A percentile compares a stretch with the other conserved stretches of the same genome.
Evolutionary conservation across 345 rosid species (phyloP).

Genomic region (Rhodomyrtus tomentosa): DNA sequence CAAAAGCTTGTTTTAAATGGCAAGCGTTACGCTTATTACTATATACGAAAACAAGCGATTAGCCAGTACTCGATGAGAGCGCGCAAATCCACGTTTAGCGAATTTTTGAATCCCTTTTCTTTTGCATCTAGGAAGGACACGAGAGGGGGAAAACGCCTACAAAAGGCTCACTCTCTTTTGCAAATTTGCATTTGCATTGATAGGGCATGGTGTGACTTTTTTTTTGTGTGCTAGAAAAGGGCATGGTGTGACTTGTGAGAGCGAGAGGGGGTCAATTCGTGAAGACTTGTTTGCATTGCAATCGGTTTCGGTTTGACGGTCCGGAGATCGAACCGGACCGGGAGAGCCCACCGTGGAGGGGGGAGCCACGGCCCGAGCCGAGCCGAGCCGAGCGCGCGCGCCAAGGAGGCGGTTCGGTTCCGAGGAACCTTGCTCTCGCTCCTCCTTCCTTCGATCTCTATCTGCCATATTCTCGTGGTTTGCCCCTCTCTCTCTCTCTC

Average conservation of each 20-base stretch:
- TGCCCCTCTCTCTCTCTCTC: neutral
- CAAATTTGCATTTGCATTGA: neutral
- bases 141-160: neutral
- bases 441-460: neutral
- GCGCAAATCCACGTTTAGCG: neutral
- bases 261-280: neutral
- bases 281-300: neutral
- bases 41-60: neutral
- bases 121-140: neutral
- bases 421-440: neutral
- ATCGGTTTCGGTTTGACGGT: neutral
- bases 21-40: neutral
- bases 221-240: no score
- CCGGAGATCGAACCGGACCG: neutral
- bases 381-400: neutral
- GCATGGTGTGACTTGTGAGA: no score
- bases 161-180: neutral
- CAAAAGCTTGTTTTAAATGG: neutral
- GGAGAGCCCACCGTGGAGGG: neutral
- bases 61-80: rapidly evolving
- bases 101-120: neutral
- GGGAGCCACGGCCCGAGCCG: neutral
- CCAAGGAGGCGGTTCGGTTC: neutral
- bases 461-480: neutral
- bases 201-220: neutral